Percentiles rank a stretch among this genome's conserved stretches.
Conservation (phyloP, 257 asterid species). For the Ophiorrhiza pumila region DNA sequence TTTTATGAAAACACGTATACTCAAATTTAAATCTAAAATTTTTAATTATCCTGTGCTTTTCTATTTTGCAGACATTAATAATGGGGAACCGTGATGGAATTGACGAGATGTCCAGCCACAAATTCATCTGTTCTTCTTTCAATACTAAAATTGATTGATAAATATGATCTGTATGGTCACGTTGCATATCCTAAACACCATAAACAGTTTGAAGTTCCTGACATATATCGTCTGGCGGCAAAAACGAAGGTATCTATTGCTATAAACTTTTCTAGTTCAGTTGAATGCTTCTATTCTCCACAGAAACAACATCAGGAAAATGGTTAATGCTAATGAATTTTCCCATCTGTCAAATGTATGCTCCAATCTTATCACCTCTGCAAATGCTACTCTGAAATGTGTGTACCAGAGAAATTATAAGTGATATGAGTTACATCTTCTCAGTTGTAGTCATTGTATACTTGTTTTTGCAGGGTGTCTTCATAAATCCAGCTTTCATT, state of each 20-base stretch:
- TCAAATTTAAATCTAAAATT: too few species aligned
- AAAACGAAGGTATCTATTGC: conserved; percentile 63
- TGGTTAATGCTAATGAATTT: neutral
- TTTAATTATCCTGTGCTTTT: neutral
- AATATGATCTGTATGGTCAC: conserved; percentile 75
- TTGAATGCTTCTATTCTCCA: neutral
- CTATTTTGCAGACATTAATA: conserved; percentile 58
- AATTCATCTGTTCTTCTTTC: conserved; percentile 73
- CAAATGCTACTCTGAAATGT: neutral
- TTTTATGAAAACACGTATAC: neutral
- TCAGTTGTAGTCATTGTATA: conserved; percentile 10
- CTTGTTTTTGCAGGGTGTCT: conserved; percentile 58
- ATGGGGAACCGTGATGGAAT: conserved; percentile 84
- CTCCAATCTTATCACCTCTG: too few species aligned
- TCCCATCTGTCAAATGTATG: neutral
- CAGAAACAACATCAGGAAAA: neutral
- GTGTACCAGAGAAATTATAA: neutral
- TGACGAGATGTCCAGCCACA: conserved; percentile 75
- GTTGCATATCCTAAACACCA: conserved; percentile 89
- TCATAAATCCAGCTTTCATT: conserved; percentile 79
- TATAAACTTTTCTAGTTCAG: neutral
- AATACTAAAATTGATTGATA: conserved; percentile 68
- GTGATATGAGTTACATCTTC: neutral
- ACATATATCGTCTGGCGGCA: conserved; percentile 77
- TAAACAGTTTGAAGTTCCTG: conserved; percentile 72